A percentile compares a stretch with the other conserved stretches of the same genome.
Conservation (phyloP, 164 flowering plant genomes). For the Protea cynaroides region DNA sequence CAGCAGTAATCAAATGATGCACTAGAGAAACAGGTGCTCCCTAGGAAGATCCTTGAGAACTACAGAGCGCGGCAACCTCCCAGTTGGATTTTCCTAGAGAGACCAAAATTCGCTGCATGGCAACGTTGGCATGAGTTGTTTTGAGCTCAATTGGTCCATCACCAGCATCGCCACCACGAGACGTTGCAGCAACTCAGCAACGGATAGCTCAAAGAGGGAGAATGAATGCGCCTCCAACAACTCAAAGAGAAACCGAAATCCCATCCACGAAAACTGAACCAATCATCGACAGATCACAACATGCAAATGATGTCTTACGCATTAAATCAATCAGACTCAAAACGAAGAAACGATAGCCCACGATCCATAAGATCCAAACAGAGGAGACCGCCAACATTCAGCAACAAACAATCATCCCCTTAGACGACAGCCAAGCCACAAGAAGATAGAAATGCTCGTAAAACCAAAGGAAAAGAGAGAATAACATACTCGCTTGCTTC, state of each 20-base stretch:
- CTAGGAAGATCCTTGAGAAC: neutral
- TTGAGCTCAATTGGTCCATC: neutral
- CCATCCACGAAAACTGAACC: neutral
- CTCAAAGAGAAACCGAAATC: neutral
- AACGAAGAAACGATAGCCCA: neutral
- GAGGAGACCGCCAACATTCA: neutral
- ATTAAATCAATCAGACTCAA: neutral
- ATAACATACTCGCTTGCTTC: slow-evolving; percentile 40
- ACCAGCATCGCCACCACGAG: neutral
- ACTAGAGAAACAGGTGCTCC: neutral
- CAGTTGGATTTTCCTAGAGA: neutral
- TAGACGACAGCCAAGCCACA: neutral
- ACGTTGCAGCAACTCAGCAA: too few species aligned
- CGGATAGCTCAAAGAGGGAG: neutral
- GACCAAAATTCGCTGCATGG: neutral
- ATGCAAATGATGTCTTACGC: neutral
- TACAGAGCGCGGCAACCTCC: neutral
- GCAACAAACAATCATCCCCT: neutral
- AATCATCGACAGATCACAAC: neutral
- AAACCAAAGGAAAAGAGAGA: slow-evolving; percentile 1
- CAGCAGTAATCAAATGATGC: neutral
- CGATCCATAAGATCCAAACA: slow-evolving; percentile 8
- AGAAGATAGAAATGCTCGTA: neutral
- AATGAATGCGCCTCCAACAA: neutral
- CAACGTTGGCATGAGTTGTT: neutral